Base-by-base conservation (phyloP, 164 flowering plant species). In the Vitis labrusca region DNA sequence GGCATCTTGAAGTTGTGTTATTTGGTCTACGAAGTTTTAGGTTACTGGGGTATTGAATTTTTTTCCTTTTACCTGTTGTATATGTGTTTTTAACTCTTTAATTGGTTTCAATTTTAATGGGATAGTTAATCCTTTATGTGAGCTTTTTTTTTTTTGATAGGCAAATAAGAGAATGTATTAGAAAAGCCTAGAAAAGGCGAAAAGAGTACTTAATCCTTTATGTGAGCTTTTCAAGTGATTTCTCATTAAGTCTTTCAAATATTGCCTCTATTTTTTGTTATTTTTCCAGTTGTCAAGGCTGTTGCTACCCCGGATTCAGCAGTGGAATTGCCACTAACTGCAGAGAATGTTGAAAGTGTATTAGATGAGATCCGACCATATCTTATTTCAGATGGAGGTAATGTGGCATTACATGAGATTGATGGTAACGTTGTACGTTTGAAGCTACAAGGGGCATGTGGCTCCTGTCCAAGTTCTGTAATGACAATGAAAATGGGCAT, bases 361-460 rank as follows among this genome's bases (percentile, higher is more conserved):
- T 79, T 95, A 80, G 96, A 95, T 77, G 99, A 95, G 80, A 71
- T 95, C 55, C 82, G 99, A 44, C 98, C 99, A 0, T 95, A 91
- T 82, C 96, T 95, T 62, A 95, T 95, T 73, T 61, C 98, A n/a
- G 98, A 94, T 84, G 98, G 97, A 16, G 98, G 98, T 37, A 94
- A 94, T 67, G 97, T 92, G 62, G 93, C 88, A 58, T 80, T 95
- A 23, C 94, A 95, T 72, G 99, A 95, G 81, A 95, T 95, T 61
- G 97, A 93, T 88, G 99, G 97, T 44, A 86, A 92, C 83, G 84
- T 93, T 71, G 99, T 91, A 12, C 79, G 87, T 67, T 80, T 95
- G 84, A 95, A 95, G 80, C 81, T 95, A 64, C 97, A 95, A 79
- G 99, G 98, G 68, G 99, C 99, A 14, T 95, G 99, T 77, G 98